These are phyloP conservation scores for Alternaria sp. DNA, from an alignment of 2,329 filamentous ascomycete genomes.

Conservation along the genomic window DNA sequence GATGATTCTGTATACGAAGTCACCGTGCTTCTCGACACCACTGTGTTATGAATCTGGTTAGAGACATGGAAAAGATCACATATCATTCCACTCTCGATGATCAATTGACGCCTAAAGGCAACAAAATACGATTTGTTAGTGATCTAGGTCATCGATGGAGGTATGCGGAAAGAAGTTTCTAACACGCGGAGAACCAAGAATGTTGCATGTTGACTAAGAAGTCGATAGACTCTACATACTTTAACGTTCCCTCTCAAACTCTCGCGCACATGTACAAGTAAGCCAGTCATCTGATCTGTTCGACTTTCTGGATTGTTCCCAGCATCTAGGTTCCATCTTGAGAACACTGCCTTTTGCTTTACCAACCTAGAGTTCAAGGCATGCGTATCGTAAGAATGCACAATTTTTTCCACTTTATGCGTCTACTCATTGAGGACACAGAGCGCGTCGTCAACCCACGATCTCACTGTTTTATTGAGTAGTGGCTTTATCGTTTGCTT, in stretches of 20 bases:
- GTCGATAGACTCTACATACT: too few species aligned
- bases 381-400: neutral
- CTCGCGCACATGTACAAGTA: too few species aligned
- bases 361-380: neutral
- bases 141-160: neutral
- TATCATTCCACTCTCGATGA: slow-evolving; percentile 12
- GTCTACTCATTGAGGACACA: neutral
- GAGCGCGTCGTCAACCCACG: neutral
- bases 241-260: too few species aligned
- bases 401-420: neutral
- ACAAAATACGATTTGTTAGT: neutral
- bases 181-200: neutral
- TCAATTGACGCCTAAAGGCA: neutral
- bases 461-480: neutral
- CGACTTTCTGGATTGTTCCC: neutral
- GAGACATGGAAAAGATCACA: slow-evolving; percentile 4
- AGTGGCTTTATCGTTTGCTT: neutral
- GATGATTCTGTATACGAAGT: slow-evolving; percentile 28
- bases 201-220: too few species aligned
- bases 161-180: neutral
- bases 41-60: slow-evolving; percentile 6
- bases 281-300: neutral
- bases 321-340: too few species aligned
- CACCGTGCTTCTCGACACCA: neutral
- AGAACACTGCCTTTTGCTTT: neutral